Evolutionary conservation across 1,284 basidiomycete species (phyloP), one percentile per base, ranked within the genome.

Genomic region (Puccinia coronata): DNA sequence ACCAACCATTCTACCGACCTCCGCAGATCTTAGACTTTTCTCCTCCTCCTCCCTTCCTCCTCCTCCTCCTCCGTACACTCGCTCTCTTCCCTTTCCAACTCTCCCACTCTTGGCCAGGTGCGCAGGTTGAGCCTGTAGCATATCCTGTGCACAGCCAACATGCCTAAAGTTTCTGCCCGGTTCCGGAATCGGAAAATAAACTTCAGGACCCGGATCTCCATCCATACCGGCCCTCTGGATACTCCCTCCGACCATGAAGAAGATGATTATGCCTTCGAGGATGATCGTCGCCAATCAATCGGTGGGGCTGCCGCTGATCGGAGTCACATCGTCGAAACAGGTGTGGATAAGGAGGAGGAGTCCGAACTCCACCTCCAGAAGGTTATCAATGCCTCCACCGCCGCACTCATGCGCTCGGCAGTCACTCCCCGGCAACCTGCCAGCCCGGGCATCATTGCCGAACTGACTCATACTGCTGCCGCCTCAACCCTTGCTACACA

Each of bases 341-440:
- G 85, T 63, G 85, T 86, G 81, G 85, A 86, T 83, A 86, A 86
- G 82, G 85, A 86, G 43, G 85, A 86, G 73, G 85, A 86, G 55
- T 80, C 77, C 11, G 77, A 80, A 61, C 77, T 70, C n/a, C 77
- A 80, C 72, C 77, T 80, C 23, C 77, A 80, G 41, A 55, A 71
- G 31, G 77, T 80, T 69, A 80, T 80, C 65, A 80, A 61, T 71
- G 77, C 77, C 67, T 80, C 77, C 2, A 71, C 67, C 41, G 77
- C 77, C 67, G 65, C 77, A n/a, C 39, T 80, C 34, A 39, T 71
- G 28, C 77, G 77, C 47, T 70, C 67, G 51, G 77, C 77, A 28
- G 51, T 78, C 49, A 78, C 69, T 25, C 61, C 55, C 53, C 25
- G 49, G 16, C 31, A 53, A 51, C 76, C 76, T 0, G 76, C 63